Evolutionary conservation across 2,329 filamentous ascomycete genomes (phyloP).

Genomic region (Fusarium sp.): DNA sequence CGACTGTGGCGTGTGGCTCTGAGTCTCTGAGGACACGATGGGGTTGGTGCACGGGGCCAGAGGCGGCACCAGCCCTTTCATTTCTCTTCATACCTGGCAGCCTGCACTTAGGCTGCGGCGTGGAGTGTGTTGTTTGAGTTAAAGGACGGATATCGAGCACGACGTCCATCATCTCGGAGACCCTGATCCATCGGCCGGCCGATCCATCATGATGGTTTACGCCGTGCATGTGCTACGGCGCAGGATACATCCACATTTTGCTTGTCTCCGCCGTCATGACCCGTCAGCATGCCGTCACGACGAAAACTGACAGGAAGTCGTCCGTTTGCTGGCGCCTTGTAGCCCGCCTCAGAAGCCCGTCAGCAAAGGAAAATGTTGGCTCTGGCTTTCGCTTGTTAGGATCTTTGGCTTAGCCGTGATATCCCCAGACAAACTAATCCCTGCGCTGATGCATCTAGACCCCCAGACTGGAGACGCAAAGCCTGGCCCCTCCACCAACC

Average conservation of each 20-base stretch:
- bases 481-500: constrained; percentile 11
- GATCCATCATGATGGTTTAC: constrained; percentile 15
- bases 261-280: constrained; percentile 2
- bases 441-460: constrained; percentile 14
- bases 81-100: not conserved
- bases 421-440: not conserved
- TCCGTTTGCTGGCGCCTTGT: not conserved
- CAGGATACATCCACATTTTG: not conserved
- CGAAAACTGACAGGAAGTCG: constrained; percentile 22
- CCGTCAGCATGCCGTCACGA: constrained; percentile 14
- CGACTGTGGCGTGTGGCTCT: constrained; percentile 16
- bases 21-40: not conserved
- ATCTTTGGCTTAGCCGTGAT: not conserved
- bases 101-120: too few species aligned
- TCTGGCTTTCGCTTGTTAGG: not conserved
- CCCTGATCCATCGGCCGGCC: not conserved
- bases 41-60: not conserved
- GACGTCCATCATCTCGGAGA: not conserved
- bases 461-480: not conserved
- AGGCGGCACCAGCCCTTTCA: not conserved
- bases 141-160: too few species aligned
- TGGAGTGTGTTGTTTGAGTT: too few species aligned
- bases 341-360: constrained; percentile 4
- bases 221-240: constrained; percentile 6
- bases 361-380: not conserved